These are phyloP conservation scores for Cladosporium colombiae DNA, from an alignment of 2,329 filamentous ascomycete species.

Conservation along the genomic window DNA sequence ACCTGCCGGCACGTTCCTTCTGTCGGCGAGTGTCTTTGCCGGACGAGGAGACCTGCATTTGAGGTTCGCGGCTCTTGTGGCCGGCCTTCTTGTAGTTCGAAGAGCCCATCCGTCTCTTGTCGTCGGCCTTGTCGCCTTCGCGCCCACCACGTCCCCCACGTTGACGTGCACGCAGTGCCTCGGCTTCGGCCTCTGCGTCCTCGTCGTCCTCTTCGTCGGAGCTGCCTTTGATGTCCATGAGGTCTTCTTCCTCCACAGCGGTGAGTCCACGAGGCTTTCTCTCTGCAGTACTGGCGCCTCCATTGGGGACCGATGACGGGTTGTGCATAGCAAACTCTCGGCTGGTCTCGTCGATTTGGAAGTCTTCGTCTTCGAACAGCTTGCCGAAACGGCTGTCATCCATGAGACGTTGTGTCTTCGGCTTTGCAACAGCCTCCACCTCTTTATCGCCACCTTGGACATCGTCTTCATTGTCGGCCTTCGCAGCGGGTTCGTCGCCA, in stretches of 20 bases:
- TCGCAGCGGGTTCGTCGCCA: conserved; percentile 49
- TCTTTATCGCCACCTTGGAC: conserved; percentile 42
- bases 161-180: conserved; percentile 34
- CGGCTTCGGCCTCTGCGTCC: conserved; percentile 37
- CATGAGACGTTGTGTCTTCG: conserved; percentile 57
- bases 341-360: conserved; percentile 85
- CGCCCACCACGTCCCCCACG: conserved; percentile 42
- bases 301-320: conserved; percentile 66
- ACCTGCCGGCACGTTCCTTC: conserved; percentile 50
- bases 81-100: conserved; percentile 63
- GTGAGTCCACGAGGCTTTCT: conserved; percentile 52
- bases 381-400: conserved; percentile 83
- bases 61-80: conserved; percentile 42
- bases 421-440: conserved; percentile 34
- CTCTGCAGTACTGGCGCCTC: conserved; percentile 35
- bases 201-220: conserved; percentile 39
- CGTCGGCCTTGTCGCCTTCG: conserved; percentile 37
- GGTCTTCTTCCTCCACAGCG: conserved; percentile 61
- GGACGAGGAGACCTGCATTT: conserved; percentile 61
- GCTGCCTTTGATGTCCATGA: conserved; percentile 45
- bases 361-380: conserved; percentile 91
- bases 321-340: conserved; percentile 87
- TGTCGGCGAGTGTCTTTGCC: conserved; percentile 34
- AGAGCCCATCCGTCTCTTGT: conserved; percentile 62
- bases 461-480: conserved; percentile 51